Conservation (phyloP, 2,329 filamentous ascomycete species). For the Ophiostoma sp. region DNA sequence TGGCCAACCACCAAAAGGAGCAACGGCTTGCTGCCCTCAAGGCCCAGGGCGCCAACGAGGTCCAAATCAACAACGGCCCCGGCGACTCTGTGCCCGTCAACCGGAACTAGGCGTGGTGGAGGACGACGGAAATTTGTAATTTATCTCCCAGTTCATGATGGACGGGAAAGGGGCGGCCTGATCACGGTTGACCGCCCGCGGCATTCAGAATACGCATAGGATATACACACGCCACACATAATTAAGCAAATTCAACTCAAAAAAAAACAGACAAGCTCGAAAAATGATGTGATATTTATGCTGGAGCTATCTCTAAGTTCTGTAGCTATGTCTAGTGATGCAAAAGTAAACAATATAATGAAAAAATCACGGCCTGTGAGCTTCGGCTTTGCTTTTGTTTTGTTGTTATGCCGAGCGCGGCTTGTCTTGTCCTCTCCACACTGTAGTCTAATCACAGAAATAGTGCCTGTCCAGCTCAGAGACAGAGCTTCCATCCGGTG, state of each 20-base stretch:
- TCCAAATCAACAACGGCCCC: constrained; percentile 40
- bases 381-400: background rate
- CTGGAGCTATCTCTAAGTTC: background rate
- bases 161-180: background rate
- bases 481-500: background rate
- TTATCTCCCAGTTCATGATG: background rate
- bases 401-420: background rate
- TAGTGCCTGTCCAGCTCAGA: background rate
- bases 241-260: background rate
- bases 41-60: constrained; percentile 67
- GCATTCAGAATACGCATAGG: background rate
- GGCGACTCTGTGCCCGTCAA: constrained; percentile 26
- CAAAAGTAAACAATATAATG: background rate
- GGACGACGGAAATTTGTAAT: background rate
- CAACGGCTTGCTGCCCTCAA: constrained; percentile 74
- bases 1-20: constrained; percentile 87
- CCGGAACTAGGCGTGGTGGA: background rate
- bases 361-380: background rate
- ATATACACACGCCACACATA: constrained; percentile 6
- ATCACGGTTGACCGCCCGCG: background rate
- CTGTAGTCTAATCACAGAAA: background rate
- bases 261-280: background rate
- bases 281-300: background rate
- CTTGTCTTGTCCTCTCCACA: too few species aligned
- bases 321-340: background rate